Evolutionary conservation across 2,329 filamentous ascomycete species (phyloP).

Genomic region (Mariannaea elegans): DNA sequence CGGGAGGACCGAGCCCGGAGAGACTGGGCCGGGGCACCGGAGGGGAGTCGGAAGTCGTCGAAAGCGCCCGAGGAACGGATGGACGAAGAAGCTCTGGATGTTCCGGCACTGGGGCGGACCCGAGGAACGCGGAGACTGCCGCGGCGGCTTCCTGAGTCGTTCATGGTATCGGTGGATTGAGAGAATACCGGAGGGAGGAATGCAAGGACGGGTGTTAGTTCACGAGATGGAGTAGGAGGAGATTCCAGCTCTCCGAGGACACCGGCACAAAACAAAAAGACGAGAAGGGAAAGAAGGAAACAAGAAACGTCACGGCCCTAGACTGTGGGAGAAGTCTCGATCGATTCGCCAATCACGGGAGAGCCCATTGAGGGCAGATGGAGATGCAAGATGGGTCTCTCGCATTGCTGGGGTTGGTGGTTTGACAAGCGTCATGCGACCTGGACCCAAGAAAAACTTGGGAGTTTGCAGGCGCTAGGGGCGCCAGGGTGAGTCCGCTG

Average conservation of each 20-base stretch:
- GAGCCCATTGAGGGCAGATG: conserved; percentile 21
- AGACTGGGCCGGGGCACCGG: conserved; percentile 30
- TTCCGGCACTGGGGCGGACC: conserved; percentile 27
- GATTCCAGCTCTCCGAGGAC: conserved; percentile 16
- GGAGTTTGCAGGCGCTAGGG: no score
- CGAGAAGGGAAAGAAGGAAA: not conserved
- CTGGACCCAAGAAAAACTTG: not conserved
- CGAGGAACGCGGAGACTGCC: conserved; percentile 44
- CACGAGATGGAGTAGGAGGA: not conserved
- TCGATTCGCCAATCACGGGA: conserved; percentile 36
- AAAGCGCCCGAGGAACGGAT: conserved; percentile 35
- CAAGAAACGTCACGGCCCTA: conserved; percentile 27
- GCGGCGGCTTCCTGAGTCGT: conserved; percentile 36
- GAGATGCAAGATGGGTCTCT: conserved; percentile 27
- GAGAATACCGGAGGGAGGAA: not conserved
- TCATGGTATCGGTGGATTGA: conserved; percentile 31
- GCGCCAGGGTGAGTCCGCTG: no score
- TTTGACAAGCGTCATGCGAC: conserved; percentile 14
- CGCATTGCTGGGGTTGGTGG: conserved; percentile 28
- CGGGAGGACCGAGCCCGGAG: conserved; percentile 52
- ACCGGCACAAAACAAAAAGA: not conserved
- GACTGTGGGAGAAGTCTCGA: conserved; percentile 13
- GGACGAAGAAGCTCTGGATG: conserved; percentile 35
- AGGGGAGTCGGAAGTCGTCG: conserved; percentile 34
- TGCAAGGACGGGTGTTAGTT: not conserved